Evolutionary conservation across 768 basidiomycete genomes (phyloP), one percentile per base, ranked within the genome.

Genomic region (Boletus sp.): DNA sequence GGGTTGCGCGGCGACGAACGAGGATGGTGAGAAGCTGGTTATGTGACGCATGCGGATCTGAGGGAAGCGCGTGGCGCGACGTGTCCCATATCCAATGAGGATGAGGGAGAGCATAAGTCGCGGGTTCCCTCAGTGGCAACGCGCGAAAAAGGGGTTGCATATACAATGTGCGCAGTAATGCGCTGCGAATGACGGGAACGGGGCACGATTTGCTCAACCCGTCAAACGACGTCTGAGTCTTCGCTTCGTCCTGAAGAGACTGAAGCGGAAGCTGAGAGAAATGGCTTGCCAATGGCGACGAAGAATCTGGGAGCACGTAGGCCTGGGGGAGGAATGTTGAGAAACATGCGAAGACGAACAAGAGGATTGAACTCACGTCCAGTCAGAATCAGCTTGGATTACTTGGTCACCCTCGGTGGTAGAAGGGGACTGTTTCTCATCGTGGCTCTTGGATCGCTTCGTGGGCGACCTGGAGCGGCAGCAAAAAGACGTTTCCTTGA

Each of bases 201-300:
- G 20, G 29, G 57, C 55, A 37, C 24, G 15, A 20, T 0, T 20
- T 28, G 52, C 48, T 72, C 58, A 71, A 35, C 69, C 62, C 7
- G 69, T 67, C 62, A 71, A 36, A 33, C 64, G 61, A 44, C 72
- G 70, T 49, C 60, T 60, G 20, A 75, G 64, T 57, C 71, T 59
- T 45, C 77, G 76, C 57, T 78, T 77, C 18, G 76, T 78, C 51
- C 84, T 73, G 68, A 86, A 87, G 42, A 87, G 70, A 55, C 76
- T 72, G 63, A 87, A 86, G 42, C 83, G 76, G 32, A 86, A 61
- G 55, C 83, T 71, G 20, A 87, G 77, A 0, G 76, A 68, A 30
- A 86, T 58, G 9, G 84, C 83, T 62, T 85, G 83, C 85, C 86
- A 87, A 55, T 85, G 81, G 9, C 81, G 74, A 54, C 76, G 74